Evolutionary conservation across 164 flowering plant genomes (phyloP), one percentile per base, ranked within the genome.

Genomic region (Piper longum): DNA sequence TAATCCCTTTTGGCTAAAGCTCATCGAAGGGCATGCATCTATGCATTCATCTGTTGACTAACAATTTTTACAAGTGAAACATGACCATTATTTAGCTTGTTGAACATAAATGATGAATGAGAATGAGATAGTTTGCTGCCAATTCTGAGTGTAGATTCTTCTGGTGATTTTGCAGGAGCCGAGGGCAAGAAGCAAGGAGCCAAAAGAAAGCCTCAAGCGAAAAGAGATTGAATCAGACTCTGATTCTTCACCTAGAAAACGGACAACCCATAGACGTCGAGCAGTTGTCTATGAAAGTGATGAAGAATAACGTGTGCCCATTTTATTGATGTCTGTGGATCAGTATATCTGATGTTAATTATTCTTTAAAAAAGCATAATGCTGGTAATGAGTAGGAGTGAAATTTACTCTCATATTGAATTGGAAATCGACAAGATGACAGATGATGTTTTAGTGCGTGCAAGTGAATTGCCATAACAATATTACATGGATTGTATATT

Each of bases 211-310:
- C 67, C 70, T 59, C 66, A 91, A 88, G 76, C 83, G 86, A 66
- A 84, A 83, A 69, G 89, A 72, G 57, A 77, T 85, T 11, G 98
- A 88, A 67, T 88, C 98, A 6, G 98, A 91, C 62, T 88, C 81
- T 74, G 98, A 91, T 4, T 84, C 90, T 67, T 89, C 93, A 57
- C 96, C 85, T 3, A 73, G 85, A 70, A 91, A 85, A 79, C 54
- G 70, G 54, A 57, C 82, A 59, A 40, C 79, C 40, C 90, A 82
- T 67, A 90, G 95, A n/a, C 64, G 70, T 43, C 81, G 77, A 88
- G 83, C 87, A 55, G 69, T 86, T 61, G 84, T 86, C 72, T 84
- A 74, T 58, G 85, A 85, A 36, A 86, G 92, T 60, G 96, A 88
- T 61, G 96, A 88, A 26, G 96, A 88, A 9, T 85, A 67, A 79